These are phyloP conservation scores for Globisporangium lucens DNA, from an alignment of 352 stramenopile species.

Conservation along the genomic window DNA sequence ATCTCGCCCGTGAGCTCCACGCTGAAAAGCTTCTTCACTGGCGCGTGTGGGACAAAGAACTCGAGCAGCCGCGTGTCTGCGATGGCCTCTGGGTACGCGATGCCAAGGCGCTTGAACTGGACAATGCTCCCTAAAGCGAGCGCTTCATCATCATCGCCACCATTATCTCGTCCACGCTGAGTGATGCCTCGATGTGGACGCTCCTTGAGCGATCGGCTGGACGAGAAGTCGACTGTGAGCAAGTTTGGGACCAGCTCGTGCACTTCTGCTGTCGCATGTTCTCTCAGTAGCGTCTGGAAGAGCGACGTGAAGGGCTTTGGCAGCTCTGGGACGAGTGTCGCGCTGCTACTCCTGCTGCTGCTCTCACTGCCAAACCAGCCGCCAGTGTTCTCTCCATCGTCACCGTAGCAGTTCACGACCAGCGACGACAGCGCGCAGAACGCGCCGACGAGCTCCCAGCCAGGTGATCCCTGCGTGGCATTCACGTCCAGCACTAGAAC, in stretches of 20 bases:
- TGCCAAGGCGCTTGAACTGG: constrained; percentile 34
- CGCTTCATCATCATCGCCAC: not conserved
- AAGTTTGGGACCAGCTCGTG: constrained; percentile 58
- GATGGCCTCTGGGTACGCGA: constrained; percentile 17
- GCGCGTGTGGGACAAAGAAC: constrained; percentile 32
- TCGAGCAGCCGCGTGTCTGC: constrained; percentile 5
- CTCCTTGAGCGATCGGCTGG: constrained; percentile 22
- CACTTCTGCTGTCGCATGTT: constrained; percentile 47
- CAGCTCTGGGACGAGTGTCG: constrained; percentile 6
- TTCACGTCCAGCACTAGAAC: constrained; percentile 53
- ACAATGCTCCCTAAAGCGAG: constrained; percentile 28
- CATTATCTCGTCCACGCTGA: not conserved
- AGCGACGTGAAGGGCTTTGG: constrained; percentile 43
- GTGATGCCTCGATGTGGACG: constrained; percentile 12
- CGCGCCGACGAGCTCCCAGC: constrained; percentile 28
- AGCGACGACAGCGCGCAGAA: constrained; percentile 66
- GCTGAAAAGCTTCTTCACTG: constrained; percentile 66
- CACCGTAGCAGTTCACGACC: constrained; percentile 44
- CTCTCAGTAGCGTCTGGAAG: constrained; percentile 39
- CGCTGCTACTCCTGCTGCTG: not conserved
- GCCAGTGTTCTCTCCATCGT: not conserved
- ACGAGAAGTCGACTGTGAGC: constrained; percentile 50
- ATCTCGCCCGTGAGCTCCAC: constrained; percentile 56
- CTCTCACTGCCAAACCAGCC: not conserved
- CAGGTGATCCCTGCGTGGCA: not conserved